Evolutionary conservation across 2,329 filamentous ascomycete species (phyloP).

Genomic region (Rhytidhysteron rufulum): DNA sequence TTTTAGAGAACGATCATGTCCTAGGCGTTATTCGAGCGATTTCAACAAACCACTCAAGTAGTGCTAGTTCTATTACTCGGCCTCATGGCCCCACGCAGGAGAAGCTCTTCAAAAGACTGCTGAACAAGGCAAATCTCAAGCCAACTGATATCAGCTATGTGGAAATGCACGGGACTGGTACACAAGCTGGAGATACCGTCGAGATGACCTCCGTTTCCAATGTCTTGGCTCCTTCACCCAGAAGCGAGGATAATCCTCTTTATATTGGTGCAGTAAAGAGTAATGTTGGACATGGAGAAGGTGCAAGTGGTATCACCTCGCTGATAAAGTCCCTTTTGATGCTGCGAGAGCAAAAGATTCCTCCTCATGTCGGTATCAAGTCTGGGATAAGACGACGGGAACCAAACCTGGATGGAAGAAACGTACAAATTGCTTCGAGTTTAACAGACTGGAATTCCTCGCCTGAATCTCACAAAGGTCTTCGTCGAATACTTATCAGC

Average conservation of each 20-base stretch:
- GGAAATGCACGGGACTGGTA: neutral
- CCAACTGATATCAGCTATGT: neutral
- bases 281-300: neutral
- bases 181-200: neutral
- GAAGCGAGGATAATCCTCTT: neutral
- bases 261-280: neutral
- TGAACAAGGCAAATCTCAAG: neutral
- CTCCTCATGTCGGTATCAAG: slow-evolving; percentile 54
- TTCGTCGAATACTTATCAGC: slow-evolving; percentile 46
- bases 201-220: neutral
- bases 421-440: slow-evolving; percentile 57
- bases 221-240: neutral
- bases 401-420: slow-evolving; percentile 55
- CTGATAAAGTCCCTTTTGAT: neutral
- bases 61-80: neutral
- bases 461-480: slow-evolving; percentile 31
- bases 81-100: neutral
- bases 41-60: slow-evolving; percentile 2
- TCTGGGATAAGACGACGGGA: slow-evolving; percentile 58
- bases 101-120: neutral
- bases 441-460: slow-evolving; percentile 36
- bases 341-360: neutral
- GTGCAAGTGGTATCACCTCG: neutral
- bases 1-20: slow-evolving; percentile 48
- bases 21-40: slow-evolving; percentile 38